Percentiles rank a stretch among this genome's conserved stretches.
These are phyloP conservation scores for Basipetospora chlamydospora DNA, from an alignment of 2,329 filamentous ascomycete genomes.

Conservation along the genomic window DNA sequence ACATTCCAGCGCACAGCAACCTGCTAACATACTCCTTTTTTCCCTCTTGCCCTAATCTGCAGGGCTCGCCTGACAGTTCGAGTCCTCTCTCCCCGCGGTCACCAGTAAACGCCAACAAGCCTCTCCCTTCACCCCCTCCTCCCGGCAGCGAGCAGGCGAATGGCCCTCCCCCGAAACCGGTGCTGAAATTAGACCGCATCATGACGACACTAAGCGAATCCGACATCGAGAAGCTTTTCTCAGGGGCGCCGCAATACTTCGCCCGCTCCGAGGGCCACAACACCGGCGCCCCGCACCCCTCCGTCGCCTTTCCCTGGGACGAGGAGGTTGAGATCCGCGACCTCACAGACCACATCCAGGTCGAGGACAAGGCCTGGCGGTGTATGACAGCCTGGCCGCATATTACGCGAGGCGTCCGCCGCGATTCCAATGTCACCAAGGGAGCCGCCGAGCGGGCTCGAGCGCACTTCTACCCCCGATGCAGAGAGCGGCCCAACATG, in stretches of 20 bases:
- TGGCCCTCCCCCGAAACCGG: conserved; percentile 21
- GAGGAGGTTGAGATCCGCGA: conserved; percentile 45
- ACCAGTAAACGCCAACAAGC: conserved; percentile 37
- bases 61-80: conserved; percentile 2
- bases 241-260: conserved; percentile 61
- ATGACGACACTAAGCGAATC: conserved; percentile 43
- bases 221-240: conserved; percentile 57
- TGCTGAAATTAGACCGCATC: conserved; percentile 39
- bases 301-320: conserved; percentile 55
- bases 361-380: conserved; percentile 49
- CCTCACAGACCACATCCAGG: conserved; percentile 48
- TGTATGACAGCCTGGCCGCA: conserved; percentile 49
- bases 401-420: conserved; percentile 24
- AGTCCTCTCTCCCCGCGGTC: conserved; percentile 16
- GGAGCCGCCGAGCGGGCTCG: conserved; percentile 22
- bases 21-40: conserved; percentile 1
- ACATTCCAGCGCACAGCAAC: not conserved
- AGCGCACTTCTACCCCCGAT: conserved; percentile 44
- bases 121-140: conserved; percentile 38
- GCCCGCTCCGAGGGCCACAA: conserved; percentile 44
- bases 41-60: not conserved
- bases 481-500: conserved; percentile 54
- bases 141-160: conserved; percentile 23
- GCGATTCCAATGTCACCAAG: conserved; percentile 1
- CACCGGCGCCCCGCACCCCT: conserved; percentile 45